Conservation (phyloP, 805 yeast species). For the Candida dajiaensis region DNA sequence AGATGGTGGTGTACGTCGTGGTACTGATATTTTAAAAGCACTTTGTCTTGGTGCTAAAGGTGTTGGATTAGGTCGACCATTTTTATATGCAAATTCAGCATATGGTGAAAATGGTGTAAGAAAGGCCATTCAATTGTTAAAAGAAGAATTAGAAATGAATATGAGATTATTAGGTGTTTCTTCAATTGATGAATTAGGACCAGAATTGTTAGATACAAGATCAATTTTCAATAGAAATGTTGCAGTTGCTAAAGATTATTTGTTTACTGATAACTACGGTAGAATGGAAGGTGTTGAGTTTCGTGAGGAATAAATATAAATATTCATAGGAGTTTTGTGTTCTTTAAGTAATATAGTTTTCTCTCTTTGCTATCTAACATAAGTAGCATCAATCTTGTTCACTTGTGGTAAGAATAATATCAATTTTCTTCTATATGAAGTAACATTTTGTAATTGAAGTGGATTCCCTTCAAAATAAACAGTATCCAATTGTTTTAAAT, state of each 20-base stretch:
- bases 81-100: constrained; percentile 55
- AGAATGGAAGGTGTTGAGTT: constrained; percentile 49
- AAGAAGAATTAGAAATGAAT: constrained; percentile 66
- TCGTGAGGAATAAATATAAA: constrained; percentile 13
- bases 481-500: constrained; percentile 64
- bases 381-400: constrained; percentile 88
- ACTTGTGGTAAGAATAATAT: constrained; percentile 64
- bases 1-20: constrained; percentile 69
- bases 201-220: constrained; percentile 52
- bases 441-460: constrained; percentile 62
- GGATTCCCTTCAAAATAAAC: constrained; percentile 96
- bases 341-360: no score
- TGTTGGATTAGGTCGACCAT: constrained; percentile 66
- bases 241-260: constrained; percentile 46
- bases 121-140: constrained; percentile 53
- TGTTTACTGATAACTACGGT: constrained; percentile 51
- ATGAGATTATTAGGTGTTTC: constrained; percentile 78
- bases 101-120: constrained; percentile 63
- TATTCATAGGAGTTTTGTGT: no score
- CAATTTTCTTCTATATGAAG: constrained; percentile 81
- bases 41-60: constrained; percentile 65
- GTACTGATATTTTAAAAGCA: constrained; percentile 62
- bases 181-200: constrained; percentile 51
- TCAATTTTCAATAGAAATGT: constrained; percentile 37
- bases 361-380: constrained; percentile 30